Conservation (phyloP, 129 eudicot species). For the Oenanthe sinensis region DNA sequence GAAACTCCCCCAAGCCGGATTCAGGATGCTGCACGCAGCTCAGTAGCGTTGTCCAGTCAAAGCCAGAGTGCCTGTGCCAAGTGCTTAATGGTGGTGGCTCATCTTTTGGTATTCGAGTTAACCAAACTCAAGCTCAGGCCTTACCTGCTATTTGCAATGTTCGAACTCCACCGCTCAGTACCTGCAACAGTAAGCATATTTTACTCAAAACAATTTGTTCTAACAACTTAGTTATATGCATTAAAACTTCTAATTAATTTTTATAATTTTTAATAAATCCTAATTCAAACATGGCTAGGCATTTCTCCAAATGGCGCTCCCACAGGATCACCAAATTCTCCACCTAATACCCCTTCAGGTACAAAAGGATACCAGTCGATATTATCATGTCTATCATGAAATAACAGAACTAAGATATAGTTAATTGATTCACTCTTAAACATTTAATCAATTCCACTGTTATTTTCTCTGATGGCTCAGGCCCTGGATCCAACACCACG, state of each 20-base stretch:
- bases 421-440: neutral
- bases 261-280: constrained; percentile 20
- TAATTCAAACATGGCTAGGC: neutral
- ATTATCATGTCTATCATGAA: neutral
- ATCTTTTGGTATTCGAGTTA: constrained; percentile 47
- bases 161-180: constrained; percentile 49
- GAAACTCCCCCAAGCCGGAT: constrained; percentile 48
- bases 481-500: constrained; percentile 36
- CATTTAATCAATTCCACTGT: neutral
- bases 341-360: constrained; percentile 31
- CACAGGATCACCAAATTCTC: constrained; percentile 30
- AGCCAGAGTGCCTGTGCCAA: constrained; percentile 61
- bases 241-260: neutral
- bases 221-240: neutral
- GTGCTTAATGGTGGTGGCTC: constrained; percentile 53
- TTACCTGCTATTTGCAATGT: constrained; percentile 59
- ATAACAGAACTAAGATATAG: neutral
- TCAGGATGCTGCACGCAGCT: constrained; percentile 58
- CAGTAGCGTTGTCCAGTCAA: constrained; percentile 44
- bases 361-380: neutral
- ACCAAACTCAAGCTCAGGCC: constrained; percentile 63
- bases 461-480: constrained; percentile 6
- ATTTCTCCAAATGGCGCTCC: constrained; percentile 50
- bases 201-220: neutral
- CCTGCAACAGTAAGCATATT: constrained; percentile 46